phyloP scores from a whole-genome alignment of 2,329 filamentous ascomycete species.

The Cladosporium cucumerinum region DNA sequence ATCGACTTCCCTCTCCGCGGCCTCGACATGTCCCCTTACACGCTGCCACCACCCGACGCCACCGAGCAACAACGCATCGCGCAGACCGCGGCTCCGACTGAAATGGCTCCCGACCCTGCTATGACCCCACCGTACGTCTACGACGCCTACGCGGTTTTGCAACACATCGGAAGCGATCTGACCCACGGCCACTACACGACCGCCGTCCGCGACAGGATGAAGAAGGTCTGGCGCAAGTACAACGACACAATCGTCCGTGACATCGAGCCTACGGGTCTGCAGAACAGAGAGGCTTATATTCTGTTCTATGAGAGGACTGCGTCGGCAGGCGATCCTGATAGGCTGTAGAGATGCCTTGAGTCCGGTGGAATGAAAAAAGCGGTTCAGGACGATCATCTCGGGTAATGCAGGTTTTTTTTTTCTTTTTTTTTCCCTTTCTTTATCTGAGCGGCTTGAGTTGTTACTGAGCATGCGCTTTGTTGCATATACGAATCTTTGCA shows the following conservation, averaged over 20 bases:
- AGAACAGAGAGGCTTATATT: conserved; percentile 64
- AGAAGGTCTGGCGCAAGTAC: conserved; percentile 59
- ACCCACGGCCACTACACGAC: conserved; percentile 78
- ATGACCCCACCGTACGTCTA: conserved; percentile 66
- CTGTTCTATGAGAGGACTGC: conserved; percentile 53
- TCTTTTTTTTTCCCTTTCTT: no score
- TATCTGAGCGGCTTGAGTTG: background rate
- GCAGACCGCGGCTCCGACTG: conserved; percentile 33
- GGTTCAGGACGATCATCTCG: background rate
- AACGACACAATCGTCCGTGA: conserved; percentile 57
- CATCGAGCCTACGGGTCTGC: conserved; percentile 54
- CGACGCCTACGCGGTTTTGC: conserved; percentile 80
- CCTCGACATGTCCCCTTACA: conserved; percentile 61
- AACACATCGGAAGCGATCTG: conserved; percentile 67
- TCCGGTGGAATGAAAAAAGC: background rate
- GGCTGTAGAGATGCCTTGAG: background rate
- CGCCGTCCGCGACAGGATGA: conserved; percentile 50
- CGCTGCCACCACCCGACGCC: conserved; percentile 47
- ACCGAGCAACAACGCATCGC: conserved; percentile 26
- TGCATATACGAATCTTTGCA: background rate
- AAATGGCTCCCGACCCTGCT: conserved; percentile 38
- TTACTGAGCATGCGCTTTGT: background rate
- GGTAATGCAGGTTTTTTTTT: background rate
- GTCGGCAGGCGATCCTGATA: background rate
- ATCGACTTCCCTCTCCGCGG: conserved; percentile 75